Base-by-base conservation (phyloP, 73 alveolate genomes). In the Stentor roeselii region DNA sequence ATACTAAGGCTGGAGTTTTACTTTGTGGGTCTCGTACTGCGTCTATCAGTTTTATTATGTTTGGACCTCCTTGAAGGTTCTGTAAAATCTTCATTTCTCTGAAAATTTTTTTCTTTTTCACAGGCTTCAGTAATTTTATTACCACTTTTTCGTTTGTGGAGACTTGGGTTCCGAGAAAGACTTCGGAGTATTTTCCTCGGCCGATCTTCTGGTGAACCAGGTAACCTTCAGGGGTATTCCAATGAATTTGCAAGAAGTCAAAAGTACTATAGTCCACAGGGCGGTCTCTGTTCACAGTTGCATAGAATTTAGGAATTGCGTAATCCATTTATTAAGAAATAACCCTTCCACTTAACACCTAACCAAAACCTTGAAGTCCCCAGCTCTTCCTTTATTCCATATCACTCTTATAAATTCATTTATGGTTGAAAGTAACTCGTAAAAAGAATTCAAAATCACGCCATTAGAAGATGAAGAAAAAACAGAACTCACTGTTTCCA, bases 131-230 rank as follows among this genome's bases (percentile, higher is more conserved):
- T 76, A 95, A 91, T n/a, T 95, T 95, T 78, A 95, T 92, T 59
- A 95, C 98, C 39, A 96, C 89, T 39, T 84, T 86, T 87, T 88
- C 91, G 60, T 94, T 91, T 75, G 94, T 88, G 37, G 87, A 86
- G 60, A 89, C 86, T 87, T 95, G 90, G 42, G 95, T 90, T 32
- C 98, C 99, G 37, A 95, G 98, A 89, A 94, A 96, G 82, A 96
- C 99, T n/a, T 96, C 99, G 21, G 98, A 93, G 93, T 96, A 96
- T 83, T 96, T 96, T 60, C 99, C 99, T 42, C 99, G 82, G 41
- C 99, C 99, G n/a, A 96, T 91, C 84, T 96, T 96, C 89, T 93
- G 90, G 83, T 89, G 87, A 42, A 94, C 92, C 61, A 95, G 98
- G 60, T 95, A 96, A 75, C 87, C 96, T 34, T 95, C 99, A n/a